Conservation (phyloP, 257 asterid species). For the Solanum chiquidenum region DNA sequence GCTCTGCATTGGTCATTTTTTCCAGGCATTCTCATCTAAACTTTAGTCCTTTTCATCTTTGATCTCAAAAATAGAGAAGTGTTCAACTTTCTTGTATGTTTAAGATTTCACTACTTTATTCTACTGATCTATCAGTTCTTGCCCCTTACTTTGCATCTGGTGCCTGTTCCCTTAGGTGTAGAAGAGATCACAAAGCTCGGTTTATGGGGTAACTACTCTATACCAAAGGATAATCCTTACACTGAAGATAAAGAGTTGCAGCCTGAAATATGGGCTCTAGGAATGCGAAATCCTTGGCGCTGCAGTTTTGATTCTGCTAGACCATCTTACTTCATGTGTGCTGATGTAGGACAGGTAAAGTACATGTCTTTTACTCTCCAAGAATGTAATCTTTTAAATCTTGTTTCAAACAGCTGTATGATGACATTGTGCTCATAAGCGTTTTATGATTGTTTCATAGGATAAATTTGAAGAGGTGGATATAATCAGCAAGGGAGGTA, state of each 20-base stretch:
- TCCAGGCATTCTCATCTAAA: neutral
- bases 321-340: constrained; percentile 79
- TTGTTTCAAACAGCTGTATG: neutral
- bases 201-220: constrained; percentile 89
- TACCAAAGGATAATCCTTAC: constrained; percentile 78
- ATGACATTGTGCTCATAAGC: neutral
- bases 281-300: constrained; percentile 97
- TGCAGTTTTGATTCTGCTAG: constrained; percentile 86
- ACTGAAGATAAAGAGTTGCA: constrained; percentile 38
- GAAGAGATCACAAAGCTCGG: constrained; percentile 36
- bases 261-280: constrained; percentile 84
- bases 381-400: neutral
- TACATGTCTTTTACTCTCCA: neutral
- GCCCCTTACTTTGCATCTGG: neutral
- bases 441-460: constrained; percentile 19
- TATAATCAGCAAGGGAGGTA: constrained; percentile 63
- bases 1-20: neutral
- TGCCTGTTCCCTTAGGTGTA: constrained; percentile 31
- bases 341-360: constrained; percentile 83
- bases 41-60: neutral
- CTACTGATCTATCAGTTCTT: neutral
- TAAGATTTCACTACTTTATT: neutral
- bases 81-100: neutral
- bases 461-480: constrained; percentile 75
- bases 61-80: neutral